Base-by-base conservation (phyloP, 1,284 basidiomycete genomes). In the Fistulina hepatica region DNA sequence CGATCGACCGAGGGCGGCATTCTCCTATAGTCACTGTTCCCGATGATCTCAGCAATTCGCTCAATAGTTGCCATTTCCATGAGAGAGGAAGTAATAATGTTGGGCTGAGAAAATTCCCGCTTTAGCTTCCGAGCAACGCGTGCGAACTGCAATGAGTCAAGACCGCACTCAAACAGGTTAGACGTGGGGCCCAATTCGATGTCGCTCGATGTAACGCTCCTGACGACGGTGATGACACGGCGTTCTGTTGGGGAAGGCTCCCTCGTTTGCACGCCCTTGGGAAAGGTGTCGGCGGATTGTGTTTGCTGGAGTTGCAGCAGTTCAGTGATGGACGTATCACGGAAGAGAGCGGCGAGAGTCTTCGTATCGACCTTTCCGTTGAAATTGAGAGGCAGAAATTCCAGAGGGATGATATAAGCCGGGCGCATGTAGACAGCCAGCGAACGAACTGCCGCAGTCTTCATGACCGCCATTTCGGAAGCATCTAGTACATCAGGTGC, bases 351-450 rank as follows among this genome's bases (percentile, higher is more conserved):
- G 12, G 33, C 37, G 12, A 45, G 31, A 11, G 39, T 38, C 19
- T 37, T 43, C 7, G 34, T 40, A 21, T 47, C 45, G 10, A 41
- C 42, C 30, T 47, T 47, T 9, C 45, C 45, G 36, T 47, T 44
- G 25, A 47, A 33, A 28, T 36, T 47, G 25, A 47, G 33, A 6
- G 45, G 45, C 10, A 47, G 23, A 22, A 42, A 47, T 12, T 42
- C 38, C 15, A 47, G 21, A 6, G 43, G 43, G 23, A 47, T 19
- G 23, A 47, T 47, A 17, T 44, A 44, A 9, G 43, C 37, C 5
- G 43, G 43, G 12, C 43, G 34, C 38, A 42, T 40, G 30, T 47
- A 47, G 16, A 34, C 39, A 15, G 45, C 32, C 17, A 47, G 25
- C 21, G 44, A 33, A 16, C 27, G 34, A 11, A 42, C 40, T 12